phyloP scores from a whole-genome alignment of 2,329 filamentous ascomycete species.

The Pyricularia pennisetigena region DNA sequence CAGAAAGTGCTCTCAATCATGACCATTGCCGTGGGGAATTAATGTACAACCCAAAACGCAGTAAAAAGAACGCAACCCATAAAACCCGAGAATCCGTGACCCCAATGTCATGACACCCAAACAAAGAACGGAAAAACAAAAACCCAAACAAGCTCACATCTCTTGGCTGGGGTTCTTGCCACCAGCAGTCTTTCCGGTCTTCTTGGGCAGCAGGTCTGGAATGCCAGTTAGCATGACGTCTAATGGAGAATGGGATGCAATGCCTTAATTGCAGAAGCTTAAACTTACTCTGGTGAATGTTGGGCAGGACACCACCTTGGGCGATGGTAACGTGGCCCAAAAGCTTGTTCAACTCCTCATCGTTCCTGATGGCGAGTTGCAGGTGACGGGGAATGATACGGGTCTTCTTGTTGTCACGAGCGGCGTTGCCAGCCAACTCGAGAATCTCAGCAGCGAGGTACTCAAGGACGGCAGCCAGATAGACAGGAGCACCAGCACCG shows the following conservation, averaged over 20 bases:
- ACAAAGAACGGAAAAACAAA: conserved; percentile 49
- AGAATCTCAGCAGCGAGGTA: conserved; percentile 97
- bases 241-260: not conserved
- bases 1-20: conserved; percentile 50
- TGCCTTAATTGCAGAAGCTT: not conserved
- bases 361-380: conserved; percentile 94
- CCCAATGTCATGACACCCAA: conserved; percentile 74
- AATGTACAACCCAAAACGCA: conserved; percentile 61
- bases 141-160: conserved; percentile 54
- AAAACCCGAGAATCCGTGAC: conserved; percentile 63
- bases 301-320: conserved; percentile 92
- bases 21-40: conserved; percentile 57
- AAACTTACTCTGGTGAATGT: conserved; percentile 90
- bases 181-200: conserved; percentile 70
- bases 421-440: conserved; percentile 94
- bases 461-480: conserved; percentile 95
- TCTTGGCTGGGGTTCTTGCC: conserved; percentile 91
- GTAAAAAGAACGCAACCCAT: conserved; percentile 44
- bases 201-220: conserved; percentile 95
- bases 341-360: conserved; percentile 97
- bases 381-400: conserved; percentile 97
- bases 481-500: conserved; percentile 95
- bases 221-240: conserved; percentile 13
- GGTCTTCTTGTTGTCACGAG: conserved; percentile 99
- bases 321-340: conserved; percentile 93